Evolutionary conservation across 345 rosid species (phyloP).

Genomic region (Excoecaria agallocha): DNA sequence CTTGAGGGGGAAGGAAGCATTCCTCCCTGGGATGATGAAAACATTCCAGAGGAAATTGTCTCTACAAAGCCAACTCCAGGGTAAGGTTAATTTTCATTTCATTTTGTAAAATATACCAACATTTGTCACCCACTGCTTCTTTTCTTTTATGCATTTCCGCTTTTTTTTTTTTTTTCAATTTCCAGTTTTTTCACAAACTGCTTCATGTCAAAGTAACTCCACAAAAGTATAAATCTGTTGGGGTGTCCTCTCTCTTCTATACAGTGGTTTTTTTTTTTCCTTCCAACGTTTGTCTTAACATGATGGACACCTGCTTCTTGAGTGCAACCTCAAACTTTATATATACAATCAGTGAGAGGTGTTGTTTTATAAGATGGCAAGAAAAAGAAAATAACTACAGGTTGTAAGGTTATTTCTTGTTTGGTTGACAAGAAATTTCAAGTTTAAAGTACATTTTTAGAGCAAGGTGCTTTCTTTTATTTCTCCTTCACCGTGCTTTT

Average conservation of each 20-base stretch:
- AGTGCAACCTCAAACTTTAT: not conserved
- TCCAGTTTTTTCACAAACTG: not conserved
- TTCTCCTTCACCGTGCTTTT: not conserved
- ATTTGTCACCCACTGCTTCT: not conserved
- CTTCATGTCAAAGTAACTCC: not conserved
- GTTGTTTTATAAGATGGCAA: not conserved
- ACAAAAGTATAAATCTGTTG: not conserved
- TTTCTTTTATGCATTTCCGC: too few species aligned
- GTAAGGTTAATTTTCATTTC: slow-evolving; percentile 34
- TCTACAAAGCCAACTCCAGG: slow-evolving; percentile 66
- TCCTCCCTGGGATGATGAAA: slow-evolving; percentile 84
- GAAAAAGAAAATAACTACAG: not conserved
- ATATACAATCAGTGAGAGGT: not conserved
- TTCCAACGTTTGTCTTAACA: not conserved
- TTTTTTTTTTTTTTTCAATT: too few species aligned
- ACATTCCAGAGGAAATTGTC: slow-evolving; percentile 82
- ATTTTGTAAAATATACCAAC: not conserved
- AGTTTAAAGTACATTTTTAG: not conserved
- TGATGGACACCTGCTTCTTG: not conserved
- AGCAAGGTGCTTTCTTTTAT: not conserved
- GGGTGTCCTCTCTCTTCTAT: not conserved
- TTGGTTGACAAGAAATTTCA: not conserved
- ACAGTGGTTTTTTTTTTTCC: not conserved
- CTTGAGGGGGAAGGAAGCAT: slow-evolving; percentile 60
- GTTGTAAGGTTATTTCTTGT: not conserved